Evolutionary conservation across 495 filamentous ascomycete genomes (phyloP), one percentile per base, ranked within the genome.

Genomic region (Xylaria intraflava): DNA sequence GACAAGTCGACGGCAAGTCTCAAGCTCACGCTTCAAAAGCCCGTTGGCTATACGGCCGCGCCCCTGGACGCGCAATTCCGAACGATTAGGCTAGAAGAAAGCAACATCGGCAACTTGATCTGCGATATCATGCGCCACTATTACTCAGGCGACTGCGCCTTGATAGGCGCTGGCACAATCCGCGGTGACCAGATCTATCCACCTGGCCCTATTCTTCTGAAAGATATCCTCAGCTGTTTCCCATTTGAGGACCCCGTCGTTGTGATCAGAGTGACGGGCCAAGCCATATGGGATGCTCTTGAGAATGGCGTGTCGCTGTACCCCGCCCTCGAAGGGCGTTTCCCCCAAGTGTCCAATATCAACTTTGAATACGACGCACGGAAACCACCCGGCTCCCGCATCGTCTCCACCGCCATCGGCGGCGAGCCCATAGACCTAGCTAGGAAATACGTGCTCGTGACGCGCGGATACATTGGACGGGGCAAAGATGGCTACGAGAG

Each of bases 181-280:
- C 78, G 90, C 8, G 90, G 90, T 4, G 90, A 95, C 56, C 88
- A 92, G 66, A 83, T 96, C 33, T 95, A 95, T 53, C 79, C 86
- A 0, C 86, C 87, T 0, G 90, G 90, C 0, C 74, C 90, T 4
- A 64, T 96, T 3, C 72, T 80, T 11, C 65, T 94, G 27, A 86
- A 86, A 54, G 90, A 96, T 61, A 78, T 96, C 11, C 75, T 73
- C 44, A 56, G 56, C 42, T 90, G 88, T 56, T 96, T 96, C 62
- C 90, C 90, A 0, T 96, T 96, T 56, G 90, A 95, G 61, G 90
- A 96, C 49, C 91, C 90, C 0, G 85, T 91, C 3, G 83, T 95
- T 0, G 83, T 93, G 1, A 71, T 95, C 39, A 81, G 78, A 22
- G 70, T 88, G 10, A 72, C 65, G 1, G 90, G 90, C 0, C 69